phyloP scores from a whole-genome alignment of 371 early-diverging fungal species.

The Batkoa obscura region DNA sequence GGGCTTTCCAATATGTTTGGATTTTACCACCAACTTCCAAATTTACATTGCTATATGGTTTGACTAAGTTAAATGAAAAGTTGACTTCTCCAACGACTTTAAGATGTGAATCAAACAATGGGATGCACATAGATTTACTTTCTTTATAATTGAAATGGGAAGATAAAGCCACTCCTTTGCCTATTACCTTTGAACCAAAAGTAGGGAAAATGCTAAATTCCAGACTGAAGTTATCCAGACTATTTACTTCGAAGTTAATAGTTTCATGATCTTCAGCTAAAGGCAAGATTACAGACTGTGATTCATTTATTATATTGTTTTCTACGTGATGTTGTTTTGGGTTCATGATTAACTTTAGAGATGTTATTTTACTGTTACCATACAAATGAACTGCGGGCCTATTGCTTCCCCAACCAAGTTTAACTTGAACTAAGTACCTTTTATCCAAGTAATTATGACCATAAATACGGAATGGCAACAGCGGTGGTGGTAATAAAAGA shows the following conservation, averaged over 20 bases:
- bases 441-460: conserved; percentile 87
- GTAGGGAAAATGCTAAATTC: conserved; percentile 87
- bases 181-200: conserved; percentile 87
- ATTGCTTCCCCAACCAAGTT: conserved; percentile 20
- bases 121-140: conserved; percentile 25
- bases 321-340: conserved; percentile 29
- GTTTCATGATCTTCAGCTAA: conserved; percentile 57
- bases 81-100: conserved; percentile 75
- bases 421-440: conserved; percentile 59
- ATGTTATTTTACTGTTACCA: conserved; percentile 42
- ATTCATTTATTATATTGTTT: conserved; percentile 18
- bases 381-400: conserved; percentile 34
- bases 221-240: conserved; percentile 46
- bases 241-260: conserved; percentile 66
- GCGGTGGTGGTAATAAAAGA: conserved; percentile 81
- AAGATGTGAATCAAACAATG: conserved; percentile 71
- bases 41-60: conserved; percentile 67
- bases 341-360: conserved; percentile 29
- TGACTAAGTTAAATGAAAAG: conserved; percentile 61
- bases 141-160: conserved; percentile 33
- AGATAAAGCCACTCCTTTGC: conserved; percentile 62
- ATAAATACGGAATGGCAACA: conserved; percentile 88
- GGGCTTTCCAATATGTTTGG: conserved; percentile 94
- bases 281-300: conserved; percentile 75
- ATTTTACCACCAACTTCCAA: conserved; percentile 81